Conservation (phyloP, 164 flowering plant species). For the Pachysandra terminalis region DNA sequence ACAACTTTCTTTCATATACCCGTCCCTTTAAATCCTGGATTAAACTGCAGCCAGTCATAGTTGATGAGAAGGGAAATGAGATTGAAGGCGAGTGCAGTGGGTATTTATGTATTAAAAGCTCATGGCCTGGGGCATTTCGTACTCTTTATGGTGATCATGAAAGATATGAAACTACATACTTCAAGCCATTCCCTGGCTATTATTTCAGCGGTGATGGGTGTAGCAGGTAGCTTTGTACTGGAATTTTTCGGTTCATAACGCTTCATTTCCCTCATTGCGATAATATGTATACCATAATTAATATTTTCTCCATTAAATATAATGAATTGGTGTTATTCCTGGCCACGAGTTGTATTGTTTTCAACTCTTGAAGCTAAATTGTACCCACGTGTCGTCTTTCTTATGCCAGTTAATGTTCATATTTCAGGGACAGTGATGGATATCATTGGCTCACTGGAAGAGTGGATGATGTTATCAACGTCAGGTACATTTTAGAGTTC, state of each 20-base stretch:
- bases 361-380: neutral
- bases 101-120: conserved; percentile 75
- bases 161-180: conserved; percentile 97
- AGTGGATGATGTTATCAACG: conserved; percentile 98
- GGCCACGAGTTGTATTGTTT: neutral
- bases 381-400: neutral
- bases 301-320: neutral
- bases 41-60: conserved; percentile 77
- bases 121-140: conserved; percentile 98
- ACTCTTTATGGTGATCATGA: conserved; percentile 98
- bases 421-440: conserved; percentile 89
- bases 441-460: conserved; percentile 99
- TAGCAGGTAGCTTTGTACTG: conserved; percentile 50
- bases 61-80: conserved; percentile 94
- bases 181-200: conserved; percentile 86
- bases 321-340: conserved; percentile 3
- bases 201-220: conserved; percentile 98
- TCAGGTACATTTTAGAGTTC: conserved; percentile 51
- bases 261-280: neutral
- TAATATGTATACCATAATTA: neutral
- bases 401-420: conserved; percentile 1
- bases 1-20: neutral
- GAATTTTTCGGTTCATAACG: neutral
- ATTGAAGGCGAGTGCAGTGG: conserved; percentile 97
- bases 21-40: neutral